phyloP scores from a whole-genome alignment of 192 early-diverging fungal genomes.

The Paraglomus occultum region DNA sequence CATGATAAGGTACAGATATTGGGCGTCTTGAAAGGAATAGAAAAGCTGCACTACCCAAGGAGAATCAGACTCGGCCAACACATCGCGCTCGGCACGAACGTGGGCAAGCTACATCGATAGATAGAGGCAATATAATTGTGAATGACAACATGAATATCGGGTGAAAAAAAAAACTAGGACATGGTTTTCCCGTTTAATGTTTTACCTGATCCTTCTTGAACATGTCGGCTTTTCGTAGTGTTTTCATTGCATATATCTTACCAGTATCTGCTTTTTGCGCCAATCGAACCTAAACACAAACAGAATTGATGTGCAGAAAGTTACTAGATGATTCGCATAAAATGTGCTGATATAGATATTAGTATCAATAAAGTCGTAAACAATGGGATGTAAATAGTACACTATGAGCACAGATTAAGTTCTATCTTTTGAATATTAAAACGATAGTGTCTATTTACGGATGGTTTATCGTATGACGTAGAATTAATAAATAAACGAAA shows the following conservation, averaged over 20 bases:
- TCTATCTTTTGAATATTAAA: too few species aligned
- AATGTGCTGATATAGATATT: neutral
- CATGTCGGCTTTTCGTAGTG: slow-evolving; percentile 95
- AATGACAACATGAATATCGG: neutral
- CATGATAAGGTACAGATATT: slow-evolving; percentile 98
- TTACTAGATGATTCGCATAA: too few species aligned
- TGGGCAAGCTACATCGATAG: slow-evolving; percentile 69
- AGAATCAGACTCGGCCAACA: slow-evolving; percentile 93
- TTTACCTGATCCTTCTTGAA: slow-evolving; percentile 94
- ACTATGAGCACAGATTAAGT: too few species aligned
- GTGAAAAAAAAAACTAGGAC: neutral
- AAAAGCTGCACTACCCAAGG: slow-evolving; percentile 98
- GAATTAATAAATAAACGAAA: neutral
- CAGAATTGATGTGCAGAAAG: neutral
- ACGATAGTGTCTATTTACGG: too few species aligned
- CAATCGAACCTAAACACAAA: slow-evolving; percentile 88
- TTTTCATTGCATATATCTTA: slow-evolving; percentile 99
- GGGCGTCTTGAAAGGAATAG: slow-evolving; percentile 96
- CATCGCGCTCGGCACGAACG: slow-evolving; percentile 97
- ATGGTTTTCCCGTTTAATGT: neutral
- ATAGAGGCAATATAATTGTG: neutral
- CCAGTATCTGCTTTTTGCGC: slow-evolving; percentile 96
- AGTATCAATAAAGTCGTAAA: slow-evolving; percentile 15
- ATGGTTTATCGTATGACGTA: neutral
- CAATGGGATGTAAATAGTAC: neutral